Evolutionary conservation across 176 grass and related monocot species (phyloP), one percentile per base, ranked within the genome.

Genomic region (Raddia guianensis): DNA sequence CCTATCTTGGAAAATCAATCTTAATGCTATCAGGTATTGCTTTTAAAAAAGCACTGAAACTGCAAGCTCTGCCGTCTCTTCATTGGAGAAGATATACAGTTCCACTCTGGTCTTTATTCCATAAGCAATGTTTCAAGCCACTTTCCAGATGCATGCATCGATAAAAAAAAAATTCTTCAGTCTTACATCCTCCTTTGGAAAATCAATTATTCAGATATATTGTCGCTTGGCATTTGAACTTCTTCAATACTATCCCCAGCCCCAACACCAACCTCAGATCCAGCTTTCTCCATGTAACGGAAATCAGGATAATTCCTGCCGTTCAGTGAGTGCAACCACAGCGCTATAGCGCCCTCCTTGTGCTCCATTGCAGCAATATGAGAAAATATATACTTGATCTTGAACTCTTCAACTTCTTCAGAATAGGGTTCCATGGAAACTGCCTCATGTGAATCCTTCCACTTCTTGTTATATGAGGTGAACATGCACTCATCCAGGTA

Each of bases 281-380:
- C 76, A 75, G 72, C 46, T 68, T 37, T 90, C 61, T 88, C 92
- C 72, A 88, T 48, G 78, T 86, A 89, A 21, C 77, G 48, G 34
- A 98, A 95, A 95, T 98, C 96, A 14, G 92, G 90, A 77, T 98
- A 98, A 70, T 98, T 98, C 34, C 92, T 90, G 33, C 70, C 77
- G 76, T 95, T 98, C 48, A 98, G 68, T 12, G 96, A 95, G 60
- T 98, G 96, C 89, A 98, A 81, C 96, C 96, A 98, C 18, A 98
- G 72, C 66, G 96, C 86, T 49, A 93, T 86, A 59, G 90, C 92
- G 50, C 92, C 96, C 59, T 98, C 96, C 64, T 91, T 95, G 73
- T 95, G 92, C 55, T 98, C 96, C 96, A 98, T 95, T 3, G 74
- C 80, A 40, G 96, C 96, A 57, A 95, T 95, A 81, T 98, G 96